Evolutionary conservation across 345 rosid species (phyloP).

Genomic region (Kernera saxatilis): DNA sequence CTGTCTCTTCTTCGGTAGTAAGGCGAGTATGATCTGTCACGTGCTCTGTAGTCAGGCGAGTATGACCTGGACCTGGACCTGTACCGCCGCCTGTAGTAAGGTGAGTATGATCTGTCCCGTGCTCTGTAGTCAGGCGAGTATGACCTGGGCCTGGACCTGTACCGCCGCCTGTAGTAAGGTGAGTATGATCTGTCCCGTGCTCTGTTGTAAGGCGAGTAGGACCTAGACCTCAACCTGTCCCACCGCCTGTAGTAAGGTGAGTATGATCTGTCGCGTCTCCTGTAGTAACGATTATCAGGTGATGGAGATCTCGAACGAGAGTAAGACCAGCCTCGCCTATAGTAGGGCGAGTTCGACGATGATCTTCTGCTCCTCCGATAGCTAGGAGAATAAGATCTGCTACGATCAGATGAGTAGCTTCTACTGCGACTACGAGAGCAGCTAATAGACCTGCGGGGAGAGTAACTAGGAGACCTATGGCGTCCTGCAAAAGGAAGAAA

Average conservation of each 20-base stretch:
- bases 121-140: conserved; percentile 32
- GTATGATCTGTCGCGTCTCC: conserved; percentile 37
- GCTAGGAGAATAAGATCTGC: conserved; percentile 55
- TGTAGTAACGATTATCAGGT: conserved; percentile 34
- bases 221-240: conserved; percentile 28
- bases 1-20: conserved; percentile 6
- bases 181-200: conserved; percentile 47
- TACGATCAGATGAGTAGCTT: conserved; percentile 46
- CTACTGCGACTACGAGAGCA: conserved; percentile 47
- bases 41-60: conserved; percentile 32
- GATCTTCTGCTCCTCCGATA: conserved; percentile 32
- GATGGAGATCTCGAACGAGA: conserved; percentile 48
- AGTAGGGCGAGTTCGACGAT: conserved; percentile 34
- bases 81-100: conserved; percentile 31
- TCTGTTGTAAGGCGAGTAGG: conserved; percentile 37
- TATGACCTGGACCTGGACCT: conserved; percentile 35
- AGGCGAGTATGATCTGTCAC: conserved; percentile 32
- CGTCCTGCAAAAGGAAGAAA: conserved; percentile 32
- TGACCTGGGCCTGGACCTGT: conserved; percentile 19
- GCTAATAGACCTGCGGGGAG: conserved; percentile 45
- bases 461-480: conserved; percentile 39
- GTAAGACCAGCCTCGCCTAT: conserved; percentile 32
- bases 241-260: conserved; percentile 36
- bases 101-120: conserved; percentile 36
- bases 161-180: conserved; percentile 22